Conservation (phyloP, 2,329 filamentous ascomycete species). For the Fusarium decemcellulare region DNA sequence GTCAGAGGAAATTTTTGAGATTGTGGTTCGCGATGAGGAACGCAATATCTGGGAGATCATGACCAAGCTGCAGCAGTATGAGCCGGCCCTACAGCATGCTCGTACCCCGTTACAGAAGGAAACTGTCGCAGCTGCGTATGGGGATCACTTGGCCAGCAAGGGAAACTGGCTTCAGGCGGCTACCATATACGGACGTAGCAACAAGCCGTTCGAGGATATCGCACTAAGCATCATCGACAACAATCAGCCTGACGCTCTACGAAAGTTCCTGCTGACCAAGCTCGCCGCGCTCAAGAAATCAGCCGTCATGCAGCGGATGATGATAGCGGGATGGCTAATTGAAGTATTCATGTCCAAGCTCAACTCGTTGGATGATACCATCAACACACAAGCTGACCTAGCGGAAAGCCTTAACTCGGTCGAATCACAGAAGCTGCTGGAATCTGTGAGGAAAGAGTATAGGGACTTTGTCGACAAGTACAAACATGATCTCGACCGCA, state of each 20-base stretch:
- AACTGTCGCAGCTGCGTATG: slow-evolving; percentile 90
- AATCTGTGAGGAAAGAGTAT: slow-evolving; percentile 81
- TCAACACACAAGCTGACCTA: slow-evolving; percentile 88
- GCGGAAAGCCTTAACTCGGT: slow-evolving; percentile 79
- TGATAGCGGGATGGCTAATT: slow-evolving; percentile 95
- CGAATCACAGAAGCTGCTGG: slow-evolving; percentile 80
- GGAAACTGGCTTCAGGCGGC: slow-evolving; percentile 90
- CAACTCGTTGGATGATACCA: slow-evolving; percentile 93
- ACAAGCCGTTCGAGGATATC: slow-evolving; percentile 97
- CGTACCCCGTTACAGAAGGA: slow-evolving; percentile 87
- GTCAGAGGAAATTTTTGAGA: slow-evolving; percentile 90
- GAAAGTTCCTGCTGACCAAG: slow-evolving; percentile 91
- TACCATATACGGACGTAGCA: slow-evolving; percentile 92
- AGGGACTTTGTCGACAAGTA: slow-evolving; percentile 90
- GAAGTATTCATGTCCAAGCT: slow-evolving; percentile 98
- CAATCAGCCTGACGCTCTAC: slow-evolving; percentile 88
- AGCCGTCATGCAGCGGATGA: slow-evolving; percentile 90
- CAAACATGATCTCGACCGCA: slow-evolving; percentile 88
- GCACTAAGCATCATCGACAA: slow-evolving; percentile 92
- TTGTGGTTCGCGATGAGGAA: slow-evolving; percentile 91
- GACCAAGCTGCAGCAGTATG: slow-evolving; percentile 88
- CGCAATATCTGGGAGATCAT: slow-evolving; percentile 96
- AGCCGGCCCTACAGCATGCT: slow-evolving; percentile 88
- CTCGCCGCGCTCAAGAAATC: slow-evolving; percentile 85
- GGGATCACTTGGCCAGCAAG: slow-evolving; percentile 87